Percentiles rank a stretch among this genome's conserved stretches.
phyloP scores from a whole-genome alignment of 2,329 filamentous ascomycete genomes.

The Alternaria tenuissima region DNA sequence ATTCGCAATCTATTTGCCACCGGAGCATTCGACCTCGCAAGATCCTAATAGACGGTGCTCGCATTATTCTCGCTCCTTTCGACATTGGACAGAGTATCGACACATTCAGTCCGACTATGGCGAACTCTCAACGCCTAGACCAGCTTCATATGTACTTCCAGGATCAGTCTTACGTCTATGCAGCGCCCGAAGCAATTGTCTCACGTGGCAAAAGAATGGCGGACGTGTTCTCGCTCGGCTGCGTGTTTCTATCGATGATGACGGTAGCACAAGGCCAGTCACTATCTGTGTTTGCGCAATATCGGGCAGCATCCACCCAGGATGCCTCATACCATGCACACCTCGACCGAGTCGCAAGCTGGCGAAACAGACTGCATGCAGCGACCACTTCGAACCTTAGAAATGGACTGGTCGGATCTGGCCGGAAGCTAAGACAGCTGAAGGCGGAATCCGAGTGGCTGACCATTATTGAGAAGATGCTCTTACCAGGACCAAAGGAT shows the following conservation, averaged over 20 bases:
- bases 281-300: slow-evolving; percentile 44
- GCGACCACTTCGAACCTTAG: slow-evolving; percentile 42
- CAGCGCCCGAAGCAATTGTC: slow-evolving; percentile 49
- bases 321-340: slow-evolving; percentile 52
- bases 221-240: slow-evolving; percentile 53
- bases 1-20: slow-evolving; percentile 49
- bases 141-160: slow-evolving; percentile 43
- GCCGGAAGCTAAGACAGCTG: slow-evolving; percentile 43
- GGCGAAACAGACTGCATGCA: slow-evolving; percentile 44
- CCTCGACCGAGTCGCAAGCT: slow-evolving; percentile 47
- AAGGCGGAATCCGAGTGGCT: slow-evolving; percentile 47
- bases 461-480: slow-evolving; percentile 49
- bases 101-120: slow-evolving; percentile 39
- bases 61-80: slow-evolving; percentile 49
- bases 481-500: slow-evolving; percentile 42
- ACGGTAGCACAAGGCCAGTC: slow-evolving; percentile 49
- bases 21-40: slow-evolving; percentile 51
- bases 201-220: slow-evolving; percentile 49
- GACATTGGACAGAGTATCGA: slow-evolving; percentile 44
- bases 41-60: slow-evolving; percentile 48
- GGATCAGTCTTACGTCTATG: slow-evolving; percentile 50
- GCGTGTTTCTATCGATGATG: slow-evolving; percentile 52
- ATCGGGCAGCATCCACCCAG: slow-evolving; percentile 44
- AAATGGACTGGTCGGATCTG: slow-evolving; percentile 39
- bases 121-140: slow-evolving; percentile 40